A percentile compares a stretch with the other conserved stretches of the same genome.
These are phyloP conservation scores for Hypsizygus marmoreus DNA, from an alignment of 768 basidiomycete genomes.

Conservation along the genomic window DNA sequence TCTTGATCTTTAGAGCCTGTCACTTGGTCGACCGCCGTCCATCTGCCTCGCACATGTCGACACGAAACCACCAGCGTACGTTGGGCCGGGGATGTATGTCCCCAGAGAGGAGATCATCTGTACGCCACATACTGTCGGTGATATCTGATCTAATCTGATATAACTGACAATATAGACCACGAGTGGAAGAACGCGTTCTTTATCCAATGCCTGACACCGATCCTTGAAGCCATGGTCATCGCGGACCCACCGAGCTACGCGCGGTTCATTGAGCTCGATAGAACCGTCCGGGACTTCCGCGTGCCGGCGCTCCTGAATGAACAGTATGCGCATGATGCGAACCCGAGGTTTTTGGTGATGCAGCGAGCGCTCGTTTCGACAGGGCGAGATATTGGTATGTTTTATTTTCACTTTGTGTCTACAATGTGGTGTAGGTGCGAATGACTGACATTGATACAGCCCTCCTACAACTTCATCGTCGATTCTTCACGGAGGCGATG, in stretches of 20 bases:
- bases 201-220: conserved; percentile 60
- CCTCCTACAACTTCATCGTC: conserved; percentile 66
- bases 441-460: conserved; percentile 36
- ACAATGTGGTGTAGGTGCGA: too few relatives aligned
- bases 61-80: conserved; percentile 53
- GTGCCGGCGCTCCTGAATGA: conserved; percentile 53
- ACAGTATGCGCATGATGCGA: conserved; percentile 35
- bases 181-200: conserved; percentile 74
- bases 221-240: conserved; percentile 58
- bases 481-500: conserved; percentile 68
- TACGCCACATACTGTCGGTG: conserved; percentile 35
- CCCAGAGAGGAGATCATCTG: conserved; percentile 53
- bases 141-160: conserved; percentile 25
- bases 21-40: conserved; percentile 72
- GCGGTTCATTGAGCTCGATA: conserved; percentile 55
- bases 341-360: conserved; percentile 60
- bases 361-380: conserved; percentile 62
- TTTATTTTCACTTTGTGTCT: background rate
- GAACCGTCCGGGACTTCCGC: conserved; percentile 53
- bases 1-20: conserved; percentile 51
- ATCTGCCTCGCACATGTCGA: conserved; percentile 68
- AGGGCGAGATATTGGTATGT: conserved; percentile 63
- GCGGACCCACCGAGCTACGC: conserved; percentile 54
- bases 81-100: conserved; percentile 47
- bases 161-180: conserved; percentile 57